These are phyloP conservation scores for Eucalyptus marginata DNA, from an alignment of 345 rosid genomes.

Conservation along the genomic window DNA sequence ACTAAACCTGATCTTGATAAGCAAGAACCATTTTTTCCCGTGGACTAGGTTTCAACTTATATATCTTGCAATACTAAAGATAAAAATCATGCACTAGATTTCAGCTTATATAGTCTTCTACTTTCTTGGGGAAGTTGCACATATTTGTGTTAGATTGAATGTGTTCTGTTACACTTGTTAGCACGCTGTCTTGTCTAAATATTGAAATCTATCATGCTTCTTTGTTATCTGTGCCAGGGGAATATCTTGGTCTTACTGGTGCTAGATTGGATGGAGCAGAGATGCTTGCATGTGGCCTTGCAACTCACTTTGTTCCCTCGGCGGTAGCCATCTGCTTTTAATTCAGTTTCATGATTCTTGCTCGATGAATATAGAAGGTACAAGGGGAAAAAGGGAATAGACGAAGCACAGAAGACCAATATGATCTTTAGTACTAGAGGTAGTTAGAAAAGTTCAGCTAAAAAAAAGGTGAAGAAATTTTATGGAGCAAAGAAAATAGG, in stretches of 20 bases:
- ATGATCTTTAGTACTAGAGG: background rate
- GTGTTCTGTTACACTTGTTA: background rate
- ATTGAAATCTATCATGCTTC: background rate
- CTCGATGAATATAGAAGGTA: background rate
- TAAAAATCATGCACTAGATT: background rate
- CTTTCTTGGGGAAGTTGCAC: background rate
- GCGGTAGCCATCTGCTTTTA: slow-evolving; percentile 19
- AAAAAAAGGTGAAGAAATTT: background rate
- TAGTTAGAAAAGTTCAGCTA: background rate
- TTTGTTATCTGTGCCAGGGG: slow-evolving; percentile 28
- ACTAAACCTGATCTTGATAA: background rate
- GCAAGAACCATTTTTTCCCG: background rate
- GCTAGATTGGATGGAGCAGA: slow-evolving; percentile 77
- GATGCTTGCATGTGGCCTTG: slow-evolving; percentile 84
- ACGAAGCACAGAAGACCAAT: background rate
- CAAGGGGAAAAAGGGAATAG: background rate
- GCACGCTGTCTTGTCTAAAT: background rate
- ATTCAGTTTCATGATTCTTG: background rate
- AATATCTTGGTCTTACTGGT: slow-evolving; percentile 73
- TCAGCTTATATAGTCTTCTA: background rate
- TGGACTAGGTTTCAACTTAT: background rate
- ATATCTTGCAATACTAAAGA: background rate
- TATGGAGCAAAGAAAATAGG: background rate
- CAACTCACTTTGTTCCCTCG: slow-evolving; percentile 74
- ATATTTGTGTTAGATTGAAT: background rate